Evolutionary conservation across 805 yeast species (phyloP), one percentile per base, ranked within the genome.

Genomic region (Sugiyamaella boreocaroliniensis): DNA sequence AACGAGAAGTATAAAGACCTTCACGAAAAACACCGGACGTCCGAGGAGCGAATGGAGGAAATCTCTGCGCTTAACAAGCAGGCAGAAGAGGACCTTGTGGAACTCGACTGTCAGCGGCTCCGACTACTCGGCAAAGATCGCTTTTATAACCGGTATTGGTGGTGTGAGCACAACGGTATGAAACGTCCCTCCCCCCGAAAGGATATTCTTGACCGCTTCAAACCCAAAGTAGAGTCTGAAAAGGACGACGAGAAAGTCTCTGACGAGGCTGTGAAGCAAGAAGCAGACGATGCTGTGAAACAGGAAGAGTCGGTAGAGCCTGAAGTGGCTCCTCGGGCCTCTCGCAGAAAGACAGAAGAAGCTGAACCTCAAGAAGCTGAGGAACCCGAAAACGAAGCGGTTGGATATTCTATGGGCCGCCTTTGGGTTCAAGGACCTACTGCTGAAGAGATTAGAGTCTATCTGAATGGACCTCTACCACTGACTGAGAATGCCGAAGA

Each of bases 401-500:
- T 47, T 6, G 60, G 50, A 0, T 89, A 85, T 62, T 74, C 85
- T 26, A 85, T 86, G 84, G 96, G 97, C 6, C 74, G 86, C 51
- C 64, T 90, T 15, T 89, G 96, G 93, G 77, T 93, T 2, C 97
- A 89, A 67, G 99, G 99, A 0, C 98, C 98, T 1, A 75, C 63
- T 2, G 73, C 71, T 29, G 82, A 78, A 16, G 78, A 77, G 41
- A 58, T 74, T 4, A 62, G 67, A 16, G 61, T 63, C 20, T 69
- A 66, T 26, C 61, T 77, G 22, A 59, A 66, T 16, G 29, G 45
- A 12, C 43, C 37, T 20, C 10, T 40, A 7, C 15, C 12, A 20
- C 16, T 10, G 11, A 19, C n/a, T 16, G 29, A 19, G 18, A 15
- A 11, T 4, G n/a, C 4, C 40, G 43, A 40, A 2, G 45, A 18